These are phyloP conservation scores for Aspergillus neotritici DNA, from an alignment of 2,329 filamentous ascomycete species.

Conservation along the genomic window DNA sequence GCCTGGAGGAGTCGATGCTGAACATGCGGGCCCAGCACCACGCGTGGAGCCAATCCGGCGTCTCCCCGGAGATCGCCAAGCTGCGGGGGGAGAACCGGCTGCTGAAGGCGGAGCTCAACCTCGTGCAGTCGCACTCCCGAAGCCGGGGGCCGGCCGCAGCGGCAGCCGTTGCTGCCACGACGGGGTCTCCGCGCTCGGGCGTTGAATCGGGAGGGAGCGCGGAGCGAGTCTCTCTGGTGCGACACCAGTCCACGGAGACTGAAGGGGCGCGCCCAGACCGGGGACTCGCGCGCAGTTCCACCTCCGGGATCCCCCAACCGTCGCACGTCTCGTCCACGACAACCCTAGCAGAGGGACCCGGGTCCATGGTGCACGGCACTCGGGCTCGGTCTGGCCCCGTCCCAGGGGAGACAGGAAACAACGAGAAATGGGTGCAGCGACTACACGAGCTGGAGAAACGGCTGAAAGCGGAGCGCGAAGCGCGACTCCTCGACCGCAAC, in stretches of 20 bases:
- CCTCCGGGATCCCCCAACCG: slow-evolving; percentile 31
- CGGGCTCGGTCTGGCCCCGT: slow-evolving; percentile 21
- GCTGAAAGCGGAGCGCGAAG: slow-evolving; percentile 85
- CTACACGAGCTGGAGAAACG: slow-evolving; percentile 82
- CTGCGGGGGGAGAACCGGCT: slow-evolving; percentile 56
- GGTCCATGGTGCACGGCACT: slow-evolving; percentile 21
- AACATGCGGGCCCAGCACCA: slow-evolving; percentile 45
- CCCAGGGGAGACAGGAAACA: slow-evolving; percentile 47
- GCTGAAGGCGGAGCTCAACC: slow-evolving; percentile 58
- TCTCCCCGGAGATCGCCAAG: slow-evolving; percentile 52
- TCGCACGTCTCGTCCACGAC: slow-evolving; percentile 29
- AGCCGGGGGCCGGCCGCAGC: slow-evolving; percentile 45
- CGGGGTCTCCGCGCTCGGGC: slow-evolving; percentile 28
- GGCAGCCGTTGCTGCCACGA: slow-evolving; percentile 33
- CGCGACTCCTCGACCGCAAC: slow-evolving; percentile 72
- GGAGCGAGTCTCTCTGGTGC: slow-evolving; percentile 47
- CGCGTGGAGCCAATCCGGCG: slow-evolving; percentile 24
- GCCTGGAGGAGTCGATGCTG: slow-evolving; percentile 72
- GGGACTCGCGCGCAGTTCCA: slow-evolving; percentile 26
- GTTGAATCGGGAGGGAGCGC: slow-evolving; percentile 23
- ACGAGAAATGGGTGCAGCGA: slow-evolving; percentile 71
- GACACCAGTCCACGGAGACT: slow-evolving; percentile 46
- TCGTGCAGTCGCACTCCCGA: slow-evolving; percentile 61
- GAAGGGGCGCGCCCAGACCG: slow-evolving; percentile 19
- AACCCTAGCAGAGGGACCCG: slow-evolving; percentile 25